Conservation (phyloP, 345 rosid genomes). For the Hibiscus trionum region DNA sequence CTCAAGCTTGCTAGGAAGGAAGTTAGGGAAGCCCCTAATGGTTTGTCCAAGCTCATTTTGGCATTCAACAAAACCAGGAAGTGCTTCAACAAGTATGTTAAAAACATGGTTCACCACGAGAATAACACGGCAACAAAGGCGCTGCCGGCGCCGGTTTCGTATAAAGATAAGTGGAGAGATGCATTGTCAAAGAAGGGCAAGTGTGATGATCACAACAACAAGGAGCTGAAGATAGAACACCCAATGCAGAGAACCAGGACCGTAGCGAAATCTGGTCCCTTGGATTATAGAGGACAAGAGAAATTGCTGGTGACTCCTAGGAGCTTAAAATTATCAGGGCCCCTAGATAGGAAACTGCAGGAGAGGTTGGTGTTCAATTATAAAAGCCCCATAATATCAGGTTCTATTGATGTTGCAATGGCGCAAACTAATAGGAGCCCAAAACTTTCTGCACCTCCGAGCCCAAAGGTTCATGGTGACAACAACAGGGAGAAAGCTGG, state of each 20-base stretch:
- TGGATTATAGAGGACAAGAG: constrained; percentile 36
- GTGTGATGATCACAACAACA: constrained; percentile 10
- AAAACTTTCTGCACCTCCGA: constrained; percentile 33
- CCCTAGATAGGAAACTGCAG: constrained; percentile 44
- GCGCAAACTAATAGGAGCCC: constrained; percentile 28
- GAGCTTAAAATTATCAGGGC: constrained; percentile 53
- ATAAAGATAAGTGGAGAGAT: constrained; percentile 15
- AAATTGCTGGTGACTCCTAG: constrained; percentile 21
- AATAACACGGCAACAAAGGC: constrained; percentile 23
- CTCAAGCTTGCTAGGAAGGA: constrained; percentile 61
- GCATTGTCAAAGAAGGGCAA: constrained; percentile 28
- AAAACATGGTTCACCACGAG: constrained; percentile 33
- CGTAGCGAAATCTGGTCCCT: constrained; percentile 62
- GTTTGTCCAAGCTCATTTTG: constrained; percentile 33
- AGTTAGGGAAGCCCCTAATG: constrained; percentile 9
- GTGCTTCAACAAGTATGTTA: constrained; percentile 31
- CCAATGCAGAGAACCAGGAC: constrained; percentile 25
- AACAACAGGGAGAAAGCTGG: constrained; percentile 15
- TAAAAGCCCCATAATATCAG: constrained; percentile 36
- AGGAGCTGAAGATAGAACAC: constrained; percentile 23
- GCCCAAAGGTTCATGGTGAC: constrained; percentile 32
- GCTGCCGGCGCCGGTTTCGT: constrained; percentile 9
- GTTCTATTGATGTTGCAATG: constrained; percentile 32
- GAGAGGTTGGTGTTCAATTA: constrained; percentile 42
- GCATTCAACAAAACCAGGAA: constrained; percentile 37